Base-by-base conservation (phyloP, 2,329 filamentous ascomycete genomes). In the Aspergillus nomiae region DNA sequence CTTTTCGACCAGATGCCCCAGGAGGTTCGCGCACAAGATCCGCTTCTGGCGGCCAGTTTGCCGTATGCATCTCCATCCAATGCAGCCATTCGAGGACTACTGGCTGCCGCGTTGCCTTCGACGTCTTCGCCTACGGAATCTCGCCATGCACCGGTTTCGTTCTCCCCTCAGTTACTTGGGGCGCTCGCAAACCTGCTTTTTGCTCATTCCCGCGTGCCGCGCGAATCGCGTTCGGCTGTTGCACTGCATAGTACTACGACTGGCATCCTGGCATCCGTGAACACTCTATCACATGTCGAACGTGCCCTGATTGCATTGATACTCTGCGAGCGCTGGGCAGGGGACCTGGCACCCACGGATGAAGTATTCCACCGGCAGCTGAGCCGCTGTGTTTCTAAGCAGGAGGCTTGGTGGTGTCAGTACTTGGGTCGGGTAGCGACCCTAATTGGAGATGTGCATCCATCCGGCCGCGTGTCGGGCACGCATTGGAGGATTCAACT, bases 321-420 rank as follows among this genome's bases (percentile, higher is more conserved):
- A 1, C 82, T 92, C 1, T 92, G 88, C 68, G 88, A 90, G 53
- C 84, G 92, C 67, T 96, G 92, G 87, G 90, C 88, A 21, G 88
- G 87, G 2, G 84, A 86, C 48, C 81, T 91, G 2, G 83, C 85
- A 2, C 85, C 86, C 0, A 81, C 81, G 0, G 88, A 90, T 67
- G 72, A 82, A 10, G 73, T 79, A 4, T 87, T 89, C 68, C 85
- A 86, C 36, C 72, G 77, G 1, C 80, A 83, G 4, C 78, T 91
- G 36, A 77, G 83, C 45, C 76, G 78, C 41, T 79, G 90, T 4
- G 74, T 89, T 3, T 85, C 84, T 0, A 74, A 79, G 0, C 82
- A 84, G 66, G 81, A 85, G 62, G 79, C 84, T 12, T 91, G 89
- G 88, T 91, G 88, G 89, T 83, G 85, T 59, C 82, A 81, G 58